Evolutionary conservation across 345 rosid genomes (phyloP).

Genomic region (Hypericum perforatum): DNA sequence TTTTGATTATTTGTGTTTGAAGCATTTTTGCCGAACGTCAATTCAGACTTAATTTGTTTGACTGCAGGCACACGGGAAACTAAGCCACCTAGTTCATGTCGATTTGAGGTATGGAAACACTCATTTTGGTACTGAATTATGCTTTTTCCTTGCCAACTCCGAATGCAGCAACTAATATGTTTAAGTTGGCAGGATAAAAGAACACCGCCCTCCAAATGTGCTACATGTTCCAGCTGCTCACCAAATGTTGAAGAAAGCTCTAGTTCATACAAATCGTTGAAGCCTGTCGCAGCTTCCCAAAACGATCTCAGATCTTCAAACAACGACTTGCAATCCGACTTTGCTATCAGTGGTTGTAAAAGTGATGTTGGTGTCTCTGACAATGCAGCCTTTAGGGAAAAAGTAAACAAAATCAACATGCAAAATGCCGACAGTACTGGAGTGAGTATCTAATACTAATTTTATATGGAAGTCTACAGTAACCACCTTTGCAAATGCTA

Average conservation of each 20-base stretch:
- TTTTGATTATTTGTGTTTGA: slow-evolving; percentile 14
- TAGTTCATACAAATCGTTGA: slow-evolving; percentile 41
- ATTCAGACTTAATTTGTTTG: slow-evolving; percentile 14
- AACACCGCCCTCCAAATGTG: slow-evolving; percentile 24
- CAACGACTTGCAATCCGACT: slow-evolving; percentile 22
- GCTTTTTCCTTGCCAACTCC: slow-evolving; percentile 9
- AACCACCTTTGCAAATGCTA: too few species aligned
- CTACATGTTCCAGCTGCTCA: slow-evolving; percentile 26
- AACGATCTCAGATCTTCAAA: slow-evolving; percentile 30
- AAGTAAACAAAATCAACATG: slow-evolving; percentile 32
- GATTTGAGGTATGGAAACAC: slow-evolving; percentile 25
- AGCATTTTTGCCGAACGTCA: slow-evolving; percentile 1
- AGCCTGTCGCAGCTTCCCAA: slow-evolving; percentile 29
- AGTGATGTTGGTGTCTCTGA: slow-evolving; percentile 36
- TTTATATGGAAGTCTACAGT: neutral
- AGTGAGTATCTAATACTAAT: slow-evolving; percentile 29
- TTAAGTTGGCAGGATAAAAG: slow-evolving; percentile 30
- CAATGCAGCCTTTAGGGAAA: slow-evolving; percentile 17
- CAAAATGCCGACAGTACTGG: slow-evolving; percentile 28
- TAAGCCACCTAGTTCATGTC: slow-evolving; percentile 9
- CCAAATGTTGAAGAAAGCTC: slow-evolving; percentile 60
- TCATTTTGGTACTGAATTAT: neutral
- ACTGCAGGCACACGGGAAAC: slow-evolving; percentile 27
- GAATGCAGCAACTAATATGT: slow-evolving; percentile 8
- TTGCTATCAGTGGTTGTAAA: slow-evolving; percentile 41